phyloP scores from a whole-genome alignment of 2,329 filamentous ascomycete genomes.

The Neofusicoccum kwambonambiense region DNA sequence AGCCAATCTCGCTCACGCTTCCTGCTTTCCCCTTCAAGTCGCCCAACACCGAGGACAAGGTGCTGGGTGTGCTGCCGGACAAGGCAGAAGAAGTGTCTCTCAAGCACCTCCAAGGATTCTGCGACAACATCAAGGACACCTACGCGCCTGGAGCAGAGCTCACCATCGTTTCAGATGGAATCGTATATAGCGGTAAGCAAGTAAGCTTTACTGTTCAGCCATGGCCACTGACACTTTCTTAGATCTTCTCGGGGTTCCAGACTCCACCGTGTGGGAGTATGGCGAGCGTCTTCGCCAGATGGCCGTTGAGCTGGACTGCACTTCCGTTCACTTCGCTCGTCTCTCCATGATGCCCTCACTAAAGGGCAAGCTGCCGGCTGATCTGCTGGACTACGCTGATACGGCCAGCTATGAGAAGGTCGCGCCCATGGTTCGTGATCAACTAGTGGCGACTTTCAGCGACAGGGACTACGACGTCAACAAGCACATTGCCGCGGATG shows the following conservation, averaged over 20 bases:
- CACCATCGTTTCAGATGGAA: slow-evolving; percentile 45
- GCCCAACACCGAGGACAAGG: slow-evolving; percentile 55
- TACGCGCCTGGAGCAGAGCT: slow-evolving; percentile 43
- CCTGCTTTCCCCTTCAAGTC: slow-evolving; percentile 64
- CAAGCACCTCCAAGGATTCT: slow-evolving; percentile 41
- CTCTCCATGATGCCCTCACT: slow-evolving; percentile 23
- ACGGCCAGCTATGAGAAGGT: slow-evolving; percentile 22
- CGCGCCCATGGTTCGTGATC: slow-evolving; percentile 27
- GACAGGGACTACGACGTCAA: slow-evolving; percentile 31
- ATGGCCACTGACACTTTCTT: not conserved
- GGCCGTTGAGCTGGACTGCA: slow-evolving; percentile 32
- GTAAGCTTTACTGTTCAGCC: not conserved
- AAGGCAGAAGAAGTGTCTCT: slow-evolving; percentile 45
- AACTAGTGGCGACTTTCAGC: slow-evolving; percentile 26
- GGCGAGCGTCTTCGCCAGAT: slow-evolving; percentile 38
- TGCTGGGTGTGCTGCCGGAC: slow-evolving; percentile 49
- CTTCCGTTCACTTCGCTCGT: slow-evolving; percentile 37
- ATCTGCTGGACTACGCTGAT: slow-evolving; percentile 30
- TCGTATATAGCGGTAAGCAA: slow-evolving; percentile 40
- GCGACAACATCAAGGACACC: slow-evolving; percentile 38
- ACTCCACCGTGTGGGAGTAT: slow-evolving; percentile 44
- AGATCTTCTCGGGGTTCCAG: slow-evolving; percentile 44
- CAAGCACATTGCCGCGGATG: slow-evolving; percentile 29
- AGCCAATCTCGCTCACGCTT: slow-evolving; percentile 37
- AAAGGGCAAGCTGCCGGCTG: slow-evolving; percentile 22